Evolutionary conservation across 495 filamentous ascomycete genomes (phyloP).

Genomic region (Neurospora sp.): DNA sequence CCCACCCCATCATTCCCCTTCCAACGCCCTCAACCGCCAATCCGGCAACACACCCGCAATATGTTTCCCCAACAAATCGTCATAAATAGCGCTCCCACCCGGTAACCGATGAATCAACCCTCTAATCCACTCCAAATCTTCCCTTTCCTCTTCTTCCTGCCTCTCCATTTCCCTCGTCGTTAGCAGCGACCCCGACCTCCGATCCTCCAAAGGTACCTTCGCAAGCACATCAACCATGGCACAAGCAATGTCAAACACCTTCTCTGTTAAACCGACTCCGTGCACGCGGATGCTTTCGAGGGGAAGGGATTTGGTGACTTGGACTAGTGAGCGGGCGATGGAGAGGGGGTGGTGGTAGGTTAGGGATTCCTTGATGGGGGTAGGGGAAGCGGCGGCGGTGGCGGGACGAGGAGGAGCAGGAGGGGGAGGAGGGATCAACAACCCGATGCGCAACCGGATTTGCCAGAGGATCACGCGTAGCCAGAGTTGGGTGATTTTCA

Average conservation of each 20-base stretch:
- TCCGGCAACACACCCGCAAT: background rate
- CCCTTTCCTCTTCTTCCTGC: background rate
- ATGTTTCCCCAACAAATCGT: background rate
- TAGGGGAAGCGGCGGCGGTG: background rate
- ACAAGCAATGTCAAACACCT: conserved; percentile 47
- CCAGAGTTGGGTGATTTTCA: conserved; percentile 66
- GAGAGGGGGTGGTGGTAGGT: conserved; percentile 45
- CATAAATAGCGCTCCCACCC: background rate
- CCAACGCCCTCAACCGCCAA: background rate
- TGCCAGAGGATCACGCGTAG: conserved; percentile 66
- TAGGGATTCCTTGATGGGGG: conserved; percentile 10
- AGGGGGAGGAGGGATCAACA: conserved; percentile 12
- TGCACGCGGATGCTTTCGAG: conserved; percentile 48
- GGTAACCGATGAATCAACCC: background rate
- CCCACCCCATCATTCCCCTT: background rate
- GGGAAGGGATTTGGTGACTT: conserved; percentile 42
- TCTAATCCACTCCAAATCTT: background rate
- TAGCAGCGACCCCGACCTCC: conserved; percentile 2
- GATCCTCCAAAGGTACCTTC: conserved; percentile 12
- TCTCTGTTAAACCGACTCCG: conserved; percentile 50
- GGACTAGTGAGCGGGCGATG: conserved; percentile 44
- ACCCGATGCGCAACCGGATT: conserved; percentile 31
- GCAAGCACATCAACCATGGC: conserved; percentile 46
- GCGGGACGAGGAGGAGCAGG: background rate
- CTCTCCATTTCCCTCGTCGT: background rate